Conservation (phyloP, 257 asterid genomes). For the Cinchona pubescens region DNA sequence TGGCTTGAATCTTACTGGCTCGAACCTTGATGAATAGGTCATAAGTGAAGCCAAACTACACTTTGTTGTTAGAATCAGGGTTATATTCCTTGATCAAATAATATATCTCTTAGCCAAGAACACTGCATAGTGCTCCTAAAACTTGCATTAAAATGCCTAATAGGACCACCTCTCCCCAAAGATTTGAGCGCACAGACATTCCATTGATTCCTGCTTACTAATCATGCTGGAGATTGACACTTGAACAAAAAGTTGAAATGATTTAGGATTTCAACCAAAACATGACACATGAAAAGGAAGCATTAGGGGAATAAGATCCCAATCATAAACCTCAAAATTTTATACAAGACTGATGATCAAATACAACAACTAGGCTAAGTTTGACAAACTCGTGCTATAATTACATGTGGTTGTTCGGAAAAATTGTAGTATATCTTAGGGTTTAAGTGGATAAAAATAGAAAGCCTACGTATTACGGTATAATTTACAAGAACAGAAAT, state of each 20-base stretch:
- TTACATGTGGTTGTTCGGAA: constrained; percentile 26
- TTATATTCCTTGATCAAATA: neutral
- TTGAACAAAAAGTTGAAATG: neutral
- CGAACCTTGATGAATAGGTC: too few species aligned
- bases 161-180: neutral
- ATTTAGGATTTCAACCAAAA: neutral
- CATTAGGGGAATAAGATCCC: neutral
- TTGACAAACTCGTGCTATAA: constrained; percentile 21
- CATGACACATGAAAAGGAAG: neutral
- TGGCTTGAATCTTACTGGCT: too few species aligned
- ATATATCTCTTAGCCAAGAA: neutral
- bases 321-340: constrained; percentile 20
- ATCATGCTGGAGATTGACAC: neutral
- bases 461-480: constrained; percentile 33
- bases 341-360: constrained; percentile 21
- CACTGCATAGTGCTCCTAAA: neutral
- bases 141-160: neutral
- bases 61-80: too few species aligned
- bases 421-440: constrained; percentile 14
- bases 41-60: too few species aligned
- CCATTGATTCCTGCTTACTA: neutral
- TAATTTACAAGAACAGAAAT: constrained; percentile 29
- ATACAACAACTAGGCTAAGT: constrained; percentile 9
- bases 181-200: neutral
- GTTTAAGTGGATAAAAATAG: constrained; percentile 27